Evolutionary conservation across 495 filamentous ascomycete species (phyloP).

Genomic region (Annulohypoxylon nitens): DNA sequence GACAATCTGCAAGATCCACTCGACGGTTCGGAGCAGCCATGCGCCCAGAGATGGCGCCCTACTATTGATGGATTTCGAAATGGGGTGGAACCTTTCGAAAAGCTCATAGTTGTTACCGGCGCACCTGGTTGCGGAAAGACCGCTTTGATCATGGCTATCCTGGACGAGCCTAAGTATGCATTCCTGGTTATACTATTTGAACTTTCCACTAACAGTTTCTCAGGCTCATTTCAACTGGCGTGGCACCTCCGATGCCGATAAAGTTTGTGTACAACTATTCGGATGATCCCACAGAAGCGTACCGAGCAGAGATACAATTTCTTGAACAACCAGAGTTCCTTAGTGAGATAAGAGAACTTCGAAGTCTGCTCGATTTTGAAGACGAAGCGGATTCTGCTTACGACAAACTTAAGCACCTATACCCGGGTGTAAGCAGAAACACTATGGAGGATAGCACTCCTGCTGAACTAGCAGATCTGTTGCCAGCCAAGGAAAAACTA

Average conservation of each 20-base stretch:
- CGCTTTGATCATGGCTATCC: no score
- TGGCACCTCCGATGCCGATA: neutral
- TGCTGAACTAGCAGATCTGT: slow-evolving; percentile 55
- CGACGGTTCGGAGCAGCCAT: no score
- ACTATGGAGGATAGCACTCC: slow-evolving; percentile 57
- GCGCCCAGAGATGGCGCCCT: no score
- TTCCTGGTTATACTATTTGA: no score
- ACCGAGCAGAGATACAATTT: slow-evolving; percentile 75
- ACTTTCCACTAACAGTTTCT: no score
- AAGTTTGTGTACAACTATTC: neutral
- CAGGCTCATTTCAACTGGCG: neutral
- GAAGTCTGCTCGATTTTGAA: slow-evolving; percentile 68
- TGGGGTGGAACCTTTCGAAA: no score
- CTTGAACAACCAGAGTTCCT: slow-evolving; percentile 69
- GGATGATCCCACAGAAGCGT: slow-evolving; percentile 42
- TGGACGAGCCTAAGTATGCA: no score
- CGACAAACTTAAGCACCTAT: slow-evolving; percentile 74
- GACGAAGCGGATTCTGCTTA: slow-evolving; percentile 70
- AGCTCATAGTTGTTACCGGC: no score
- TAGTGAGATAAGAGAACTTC: slow-evolving; percentile 65
- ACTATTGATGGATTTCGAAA: no score
- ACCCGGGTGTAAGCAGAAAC: slow-evolving; percentile 68
- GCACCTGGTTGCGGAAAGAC: no score
- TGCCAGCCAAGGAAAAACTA: slow-evolving; percentile 59
- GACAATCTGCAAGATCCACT: no score